Base-by-base conservation (phyloP, 805 yeast species). In the Grigorovia yakushimaensis region DNA sequence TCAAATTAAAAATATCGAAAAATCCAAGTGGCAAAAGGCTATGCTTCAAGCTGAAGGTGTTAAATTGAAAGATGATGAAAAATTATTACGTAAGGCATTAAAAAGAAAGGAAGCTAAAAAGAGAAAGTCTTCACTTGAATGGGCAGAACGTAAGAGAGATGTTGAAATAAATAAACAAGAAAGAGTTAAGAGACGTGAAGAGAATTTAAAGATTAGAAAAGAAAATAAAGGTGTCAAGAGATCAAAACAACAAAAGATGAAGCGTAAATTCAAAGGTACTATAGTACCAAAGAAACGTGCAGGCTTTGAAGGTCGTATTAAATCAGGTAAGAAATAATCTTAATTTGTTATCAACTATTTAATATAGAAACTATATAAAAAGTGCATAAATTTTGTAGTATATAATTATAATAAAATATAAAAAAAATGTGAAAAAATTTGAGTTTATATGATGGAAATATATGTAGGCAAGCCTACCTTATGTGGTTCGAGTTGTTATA, bases 1-100 rank as follows among this genome's bases (percentile, higher is more conserved):
- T 58, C 73, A 73, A 47, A 62, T 67, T 24, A 74, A 77, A 51
- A 66, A 74, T 17, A 76, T 76, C 48, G 88, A 85, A 51, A 87
- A 88, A 59, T 81, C 79, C 35, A 79, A 81, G 58, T 93, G 99
- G 99, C 79, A 77, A 56, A 77, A 78, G 56, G 87, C 93, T 10
- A 71, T 91, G 68, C 75, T 84, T 27, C 89, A 83, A 60, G 88
- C 94, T 7, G 95, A 88, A 65, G 98, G 98, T 44, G 68, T 79
- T 23, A 91, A 88, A 64, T 71, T 91, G 42, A 84, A 84, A 57
- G 96, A 93, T 66, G 94, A 91, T 65, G 98, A 91, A 64, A 82
- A 79, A 60, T 69, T 93, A 56, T 75, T 93, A 66, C 83, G 82
- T 59, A 91, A 87, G 65, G 86, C 97, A 2, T 66, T 91, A 51